phyloP scores from a whole-genome alignment of 2,329 filamentous ascomycete species.

The Fusarium musae region DNA sequence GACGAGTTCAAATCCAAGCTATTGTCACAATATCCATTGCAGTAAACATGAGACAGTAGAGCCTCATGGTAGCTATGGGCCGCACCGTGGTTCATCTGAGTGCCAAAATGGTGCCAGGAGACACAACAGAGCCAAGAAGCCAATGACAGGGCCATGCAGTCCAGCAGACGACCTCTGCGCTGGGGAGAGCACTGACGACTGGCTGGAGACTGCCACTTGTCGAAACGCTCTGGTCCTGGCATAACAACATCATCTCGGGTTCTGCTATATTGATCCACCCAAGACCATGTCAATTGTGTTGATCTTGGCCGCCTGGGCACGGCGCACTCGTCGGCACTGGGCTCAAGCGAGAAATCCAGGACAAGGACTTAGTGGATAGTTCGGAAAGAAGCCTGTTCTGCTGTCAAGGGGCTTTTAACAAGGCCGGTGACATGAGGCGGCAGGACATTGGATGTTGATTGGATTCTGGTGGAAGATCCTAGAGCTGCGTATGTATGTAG shows the following conservation, averaged over 20 bases:
- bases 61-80: constrained; percentile 22
- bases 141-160: constrained; percentile 9
- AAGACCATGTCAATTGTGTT: constrained; percentile 32
- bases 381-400: constrained; percentile 28
- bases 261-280: constrained; percentile 40
- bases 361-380: constrained; percentile 38
- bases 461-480: constrained; percentile 16
- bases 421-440: constrained; percentile 35
- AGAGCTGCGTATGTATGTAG: constrained; percentile 10
- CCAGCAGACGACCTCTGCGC: constrained; percentile 6
- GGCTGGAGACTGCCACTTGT: constrained; percentile 26
- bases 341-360: constrained; percentile 37
- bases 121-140: constrained; percentile 9
- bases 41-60: constrained; percentile 23
- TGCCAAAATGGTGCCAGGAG: constrained; percentile 4
- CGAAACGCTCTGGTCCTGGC: constrained; percentile 35
- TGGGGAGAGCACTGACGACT: constrained; percentile 11
- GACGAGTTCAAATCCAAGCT: not conserved
- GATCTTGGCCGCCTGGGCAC: constrained; percentile 38
- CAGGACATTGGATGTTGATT: constrained; percentile 29
- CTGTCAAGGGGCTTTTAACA: constrained; percentile 37
- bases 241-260: constrained; percentile 38
- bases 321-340: constrained; percentile 42
- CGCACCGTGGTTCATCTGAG: not conserved
- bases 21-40: constrained; percentile 6